phyloP scores from a whole-genome alignment of 1,284 basidiomycete species.

The Macrocystidia cucumis region DNA sequence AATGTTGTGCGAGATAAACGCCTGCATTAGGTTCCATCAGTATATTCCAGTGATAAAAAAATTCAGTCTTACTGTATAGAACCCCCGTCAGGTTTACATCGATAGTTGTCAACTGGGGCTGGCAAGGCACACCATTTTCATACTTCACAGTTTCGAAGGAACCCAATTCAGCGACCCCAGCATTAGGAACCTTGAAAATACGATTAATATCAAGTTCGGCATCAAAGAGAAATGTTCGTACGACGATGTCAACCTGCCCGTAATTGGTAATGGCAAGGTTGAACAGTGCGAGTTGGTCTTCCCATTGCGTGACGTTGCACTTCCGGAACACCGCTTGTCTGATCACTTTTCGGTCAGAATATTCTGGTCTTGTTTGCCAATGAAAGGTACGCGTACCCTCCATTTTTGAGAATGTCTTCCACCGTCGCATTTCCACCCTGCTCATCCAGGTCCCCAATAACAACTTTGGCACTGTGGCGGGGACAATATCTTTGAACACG shows the following conservation, averaged over 20 bases:
- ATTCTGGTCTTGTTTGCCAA: too few relatives aligned
- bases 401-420: conserved; percentile 28
- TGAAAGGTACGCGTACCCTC: conserved; percentile 32
- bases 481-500: conserved; percentile 3
- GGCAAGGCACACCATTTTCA: conserved; percentile 30
- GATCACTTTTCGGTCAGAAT: conserved; percentile 1
- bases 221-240: conserved; percentile 16
- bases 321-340: conserved; percentile 35
- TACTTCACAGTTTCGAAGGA: conserved; percentile 24
- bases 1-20: conserved; percentile 40
- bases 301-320: conserved; percentile 49
- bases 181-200: conserved; percentile 40
- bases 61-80: conserved; percentile 38
- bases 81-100: conserved; percentile 47
- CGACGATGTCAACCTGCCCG: conserved; percentile 45
- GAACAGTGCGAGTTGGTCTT: conserved; percentile 46
- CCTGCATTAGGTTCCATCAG: conserved; percentile 20
- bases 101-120: conserved; percentile 37
- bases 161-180: conserved; percentile 40
- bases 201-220: neutral
- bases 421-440: conserved; percentile 31
- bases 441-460: conserved; percentile 44
- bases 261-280: conserved; percentile 37
- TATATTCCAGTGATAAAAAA: neutral
- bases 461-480: conserved; percentile 42